Evolutionary conservation across 2,329 filamentous ascomycete genomes (phyloP), one percentile per base, ranked within the genome.

Genomic region (Helotiales sp.): DNA sequence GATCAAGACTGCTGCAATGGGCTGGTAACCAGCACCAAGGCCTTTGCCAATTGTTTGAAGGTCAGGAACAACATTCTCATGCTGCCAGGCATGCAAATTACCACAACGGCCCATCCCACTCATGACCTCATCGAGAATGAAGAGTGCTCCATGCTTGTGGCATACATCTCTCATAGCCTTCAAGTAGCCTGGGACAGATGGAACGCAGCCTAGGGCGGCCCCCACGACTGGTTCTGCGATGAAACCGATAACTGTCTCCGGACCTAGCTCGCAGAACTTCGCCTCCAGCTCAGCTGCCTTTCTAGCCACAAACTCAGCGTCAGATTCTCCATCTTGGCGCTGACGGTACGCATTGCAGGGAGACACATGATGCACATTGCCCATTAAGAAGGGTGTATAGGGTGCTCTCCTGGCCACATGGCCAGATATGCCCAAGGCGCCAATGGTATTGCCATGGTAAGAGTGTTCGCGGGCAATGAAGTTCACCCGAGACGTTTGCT

Each of bases 101-200:
- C 84, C 85, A 3, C 79, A 79, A 1, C 85, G 80, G 10, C 86
- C 86, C 79, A 84, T 83, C 5, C 86, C 85, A 68, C 82, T 84
- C 87, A 91, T 90, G 65, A 90, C 81, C 74, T 95, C 92, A 73
- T 96, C 93, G 0, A 95, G 79, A 54, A 95, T 89, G n/a, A 96
- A 81, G 0, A 96, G 84, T 0, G 89, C 87, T 0, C 90, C 91
- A 74, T 95, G 83, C 68, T 86, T 87, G 61, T 90, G 84, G 76
- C 92, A 96, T 1, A 96, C 81, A 1, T 81, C 80, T 73, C 86
- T 85, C 78, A 95, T 87, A 0, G 89, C 90, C 60, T 82, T 79
- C 59, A 94, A 87, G 71, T 96, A 96, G 0, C 91, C 91, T 0
- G 82, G 80, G 0, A 89, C 83, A 0, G 89, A 81, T 0, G 89